phyloP scores from a whole-genome alignment of 2,329 filamentous ascomycete genomes.

The Monosporascus sp. region DNA sequence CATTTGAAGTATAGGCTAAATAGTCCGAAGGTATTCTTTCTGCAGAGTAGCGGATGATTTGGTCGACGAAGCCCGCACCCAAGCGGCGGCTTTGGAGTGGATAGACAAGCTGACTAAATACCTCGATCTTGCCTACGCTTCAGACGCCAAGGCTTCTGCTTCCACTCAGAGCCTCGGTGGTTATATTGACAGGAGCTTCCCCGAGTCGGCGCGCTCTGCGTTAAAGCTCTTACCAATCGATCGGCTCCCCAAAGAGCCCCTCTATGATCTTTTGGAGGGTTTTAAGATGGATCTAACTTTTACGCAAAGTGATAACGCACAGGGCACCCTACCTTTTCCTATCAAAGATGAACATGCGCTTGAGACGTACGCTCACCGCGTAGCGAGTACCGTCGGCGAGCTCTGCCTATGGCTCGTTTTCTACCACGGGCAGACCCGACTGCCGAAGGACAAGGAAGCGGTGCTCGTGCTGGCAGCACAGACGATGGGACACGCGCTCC shows the following conservation, averaged over 20 bases:
- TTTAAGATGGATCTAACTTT: conserved; percentile 66
- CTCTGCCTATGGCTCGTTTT: conserved; percentile 64
- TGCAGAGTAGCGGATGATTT: conserved; percentile 70
- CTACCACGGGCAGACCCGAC: conserved; percentile 39
- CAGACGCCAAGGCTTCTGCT: conserved; percentile 19
- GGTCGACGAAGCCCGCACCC: conserved; percentile 56
- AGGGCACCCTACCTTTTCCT: conserved; percentile 35
- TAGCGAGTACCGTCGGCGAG: conserved; percentile 68
- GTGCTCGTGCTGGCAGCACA: conserved; percentile 50
- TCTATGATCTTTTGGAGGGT: conserved; percentile 60
- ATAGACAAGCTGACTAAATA: conserved; percentile 53
- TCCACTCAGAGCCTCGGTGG: conserved; percentile 14
- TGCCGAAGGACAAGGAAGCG: conserved; percentile 26
- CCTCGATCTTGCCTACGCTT: conserved; percentile 46
- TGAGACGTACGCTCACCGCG: conserved; percentile 57
- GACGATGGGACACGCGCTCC: conserved; percentile 67
- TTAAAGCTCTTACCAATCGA: conserved; percentile 53
- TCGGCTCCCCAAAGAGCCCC: conserved; percentile 50
- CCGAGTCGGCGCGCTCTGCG: conserved; percentile 44
- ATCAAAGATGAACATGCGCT: conserved; percentile 56
- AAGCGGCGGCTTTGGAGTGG: conserved; percentile 50
- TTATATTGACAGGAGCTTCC: conserved; percentile 46
- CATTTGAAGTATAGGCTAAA: conserved; percentile 5
- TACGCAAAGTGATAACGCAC: conserved; percentile 5
- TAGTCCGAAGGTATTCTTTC: conserved; percentile 57